These are phyloP conservation scores for Vigna angularis DNA, from an alignment of 306 rosid genomes.

Conservation along the genomic window DNA sequence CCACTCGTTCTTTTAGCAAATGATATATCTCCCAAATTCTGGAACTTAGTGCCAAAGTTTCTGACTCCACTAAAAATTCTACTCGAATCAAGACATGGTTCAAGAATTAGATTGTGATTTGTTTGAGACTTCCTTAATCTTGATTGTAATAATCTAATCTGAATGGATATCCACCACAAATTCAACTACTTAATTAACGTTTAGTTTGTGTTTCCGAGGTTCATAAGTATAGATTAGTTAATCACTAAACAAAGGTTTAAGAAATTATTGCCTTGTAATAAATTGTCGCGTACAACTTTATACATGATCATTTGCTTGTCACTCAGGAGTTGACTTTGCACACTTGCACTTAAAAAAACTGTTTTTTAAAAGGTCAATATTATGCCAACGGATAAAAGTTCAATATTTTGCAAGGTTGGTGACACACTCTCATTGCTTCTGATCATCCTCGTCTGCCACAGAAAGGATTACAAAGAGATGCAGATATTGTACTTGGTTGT, in stretches of 20 bases:
- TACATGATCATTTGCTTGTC: conserved; percentile 38
- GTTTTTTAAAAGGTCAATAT: conserved; percentile 19
- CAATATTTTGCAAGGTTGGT: conserved; percentile 3
- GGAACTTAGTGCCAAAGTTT: conserved; percentile 12
- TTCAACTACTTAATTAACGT: conserved; percentile 1
- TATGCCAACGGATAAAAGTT: not conserved
- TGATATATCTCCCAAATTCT: conserved; percentile 16
- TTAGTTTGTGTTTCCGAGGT: conserved; percentile 13
- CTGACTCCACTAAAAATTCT: not conserved
- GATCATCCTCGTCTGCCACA: conserved; percentile 14
- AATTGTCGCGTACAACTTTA: not conserved
- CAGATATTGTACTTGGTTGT: conserved; percentile 35
- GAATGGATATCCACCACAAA: conserved; percentile 15
- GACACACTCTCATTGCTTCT: conserved; percentile 2
- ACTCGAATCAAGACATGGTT: conserved; percentile 10
- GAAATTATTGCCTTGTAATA: conserved; percentile 17
- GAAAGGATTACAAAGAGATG: conserved; percentile 47
- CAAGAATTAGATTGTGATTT: conserved; percentile 6
- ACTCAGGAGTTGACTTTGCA: conserved; percentile 51
- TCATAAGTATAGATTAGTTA: conserved; percentile 23
- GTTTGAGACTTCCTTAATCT: not conserved
- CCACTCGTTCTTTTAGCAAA: not conserved
- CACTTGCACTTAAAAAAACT: conserved; percentile 34
- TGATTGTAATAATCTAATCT: not conserved
- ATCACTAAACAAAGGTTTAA: conserved; percentile 12